Evolutionary conservation across 139 green algal species (phyloP), one percentile per base, ranked within the genome.

Genomic region (Ostreobium quekettii): DNA sequence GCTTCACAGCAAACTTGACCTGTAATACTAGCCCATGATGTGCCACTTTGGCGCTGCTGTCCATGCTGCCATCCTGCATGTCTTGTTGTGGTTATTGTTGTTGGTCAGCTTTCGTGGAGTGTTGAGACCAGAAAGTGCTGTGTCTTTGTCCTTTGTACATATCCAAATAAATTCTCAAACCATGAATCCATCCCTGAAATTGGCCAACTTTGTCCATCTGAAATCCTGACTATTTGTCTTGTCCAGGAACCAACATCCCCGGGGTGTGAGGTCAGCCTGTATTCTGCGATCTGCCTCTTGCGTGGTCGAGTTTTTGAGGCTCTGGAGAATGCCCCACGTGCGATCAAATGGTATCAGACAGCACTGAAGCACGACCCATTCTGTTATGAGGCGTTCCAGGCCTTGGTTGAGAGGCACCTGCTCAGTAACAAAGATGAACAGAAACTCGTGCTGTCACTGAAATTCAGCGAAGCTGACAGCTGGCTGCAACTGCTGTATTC

Each of bases 371-470:
- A 39, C 22, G 93, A 98, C 75, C 81, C 93, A 1, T 96, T 90
- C 72, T 97, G 92, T 74, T 90, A 91, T 47, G 93, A 98, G 73
- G 93, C 93, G 4, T 93, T 96, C 64, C 81, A 88, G 49, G 74
- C 78, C 2, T 74, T 98, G n/a, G 66, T 97, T 1, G 77, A 88
- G 37, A 86, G 84, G 35, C 85, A 96, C 77, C 87, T 97, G 90
- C 79, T 98, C 56, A 90, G 74, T 8, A 81, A 82, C 11, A 73
- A 74, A 19, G 81, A 96, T 74, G 93, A 96, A 80, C 29, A 75
- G 30, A 46, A 75, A n/a, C 74, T 96, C 70, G 49, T 93, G 7
- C 37, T 74, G 19, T 53, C 56, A 37, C 74, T 96, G 33, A 30
- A 58, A 19, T 67, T 95, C 24, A 35, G 48, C n/a, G 28, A 60